Evolutionary conservation across 495 filamentous ascomycete species (phyloP).

Genomic region (Talaromyces adpressus): DNA sequence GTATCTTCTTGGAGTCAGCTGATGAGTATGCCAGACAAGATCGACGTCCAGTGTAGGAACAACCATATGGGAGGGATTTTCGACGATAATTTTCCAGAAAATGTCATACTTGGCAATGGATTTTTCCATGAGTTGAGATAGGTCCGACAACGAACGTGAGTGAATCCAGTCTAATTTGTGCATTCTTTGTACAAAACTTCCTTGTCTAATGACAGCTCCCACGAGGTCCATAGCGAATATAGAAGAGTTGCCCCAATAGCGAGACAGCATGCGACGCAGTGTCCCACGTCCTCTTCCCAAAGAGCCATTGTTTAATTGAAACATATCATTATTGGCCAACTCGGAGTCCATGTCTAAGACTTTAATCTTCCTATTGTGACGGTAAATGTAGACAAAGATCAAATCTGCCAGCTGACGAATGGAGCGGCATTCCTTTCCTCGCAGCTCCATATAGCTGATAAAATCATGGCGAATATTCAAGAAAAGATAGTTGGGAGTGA

Average conservation of each 20-base stretch:
- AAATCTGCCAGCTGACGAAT: slow-evolving; percentile 1
- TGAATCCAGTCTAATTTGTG: slow-evolving; percentile 69
- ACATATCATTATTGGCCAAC: not conserved
- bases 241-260: slow-evolving; percentile 72
- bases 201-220: slow-evolving; percentile 74
- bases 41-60: slow-evolving; percentile 86
- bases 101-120: slow-evolving; percentile 61
- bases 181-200: slow-evolving; percentile 79
- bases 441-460: not conserved
- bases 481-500: slow-evolving; percentile 5
- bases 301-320: not conserved
- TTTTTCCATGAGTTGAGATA: slow-evolving; percentile 55
- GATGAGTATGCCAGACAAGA: slow-evolving; percentile 67
- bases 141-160: slow-evolving; percentile 40
- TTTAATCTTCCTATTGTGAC: slow-evolving; percentile 2
- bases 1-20: slow-evolving; percentile 59
- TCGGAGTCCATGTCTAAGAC: not conserved
- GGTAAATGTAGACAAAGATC: not conserved
- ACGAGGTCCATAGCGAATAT: slow-evolving; percentile 68
- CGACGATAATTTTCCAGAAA: slow-evolving; percentile 60
- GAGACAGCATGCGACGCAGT: slow-evolving; percentile 66
- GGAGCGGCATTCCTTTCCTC: slow-evolving; percentile 3
- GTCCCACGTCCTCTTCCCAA: not conserved
- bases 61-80: slow-evolving; percentile 44
- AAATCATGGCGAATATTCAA: not conserved